Conservation (phyloP, 2,329 filamentous ascomycete species). For the Talaromyces funiculosus region DNA sequence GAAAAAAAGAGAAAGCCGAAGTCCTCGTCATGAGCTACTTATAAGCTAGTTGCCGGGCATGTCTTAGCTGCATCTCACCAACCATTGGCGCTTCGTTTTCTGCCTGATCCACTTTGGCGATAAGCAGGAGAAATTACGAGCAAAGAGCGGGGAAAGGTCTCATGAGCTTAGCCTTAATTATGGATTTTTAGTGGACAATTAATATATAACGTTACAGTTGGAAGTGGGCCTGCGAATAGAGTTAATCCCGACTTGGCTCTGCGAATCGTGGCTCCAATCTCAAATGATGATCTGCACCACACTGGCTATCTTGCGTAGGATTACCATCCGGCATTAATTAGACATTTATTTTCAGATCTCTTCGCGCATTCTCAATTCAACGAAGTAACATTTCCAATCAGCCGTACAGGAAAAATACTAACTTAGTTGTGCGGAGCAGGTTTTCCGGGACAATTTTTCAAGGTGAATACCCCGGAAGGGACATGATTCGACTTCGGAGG, state of each 20-base stretch:
- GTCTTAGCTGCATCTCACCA: background rate
- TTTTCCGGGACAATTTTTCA: too few species aligned
- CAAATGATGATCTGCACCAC: background rate
- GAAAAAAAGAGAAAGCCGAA: background rate
- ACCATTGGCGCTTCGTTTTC: background rate
- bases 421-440: too few species aligned
- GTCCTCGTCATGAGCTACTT: background rate
- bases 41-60: background rate
- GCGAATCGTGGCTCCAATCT: background rate
- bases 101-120: background rate
- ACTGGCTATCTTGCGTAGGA: background rate
- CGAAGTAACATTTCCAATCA: too few species aligned
- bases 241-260: background rate
- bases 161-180: background rate
- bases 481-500: too few species aligned
- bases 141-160: constrained; percentile 4
- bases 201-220: background rate
- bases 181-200: background rate
- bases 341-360: background rate
- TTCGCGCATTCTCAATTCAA: background rate
- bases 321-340: background rate
- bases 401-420: too few species aligned
- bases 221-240: background rate
- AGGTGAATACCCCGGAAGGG: too few species aligned
- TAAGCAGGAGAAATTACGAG: background rate